Evolutionary conservation across 2,329 filamentous ascomycete genomes (phyloP).

Genomic region (Elsinoe fawcettii): DNA sequence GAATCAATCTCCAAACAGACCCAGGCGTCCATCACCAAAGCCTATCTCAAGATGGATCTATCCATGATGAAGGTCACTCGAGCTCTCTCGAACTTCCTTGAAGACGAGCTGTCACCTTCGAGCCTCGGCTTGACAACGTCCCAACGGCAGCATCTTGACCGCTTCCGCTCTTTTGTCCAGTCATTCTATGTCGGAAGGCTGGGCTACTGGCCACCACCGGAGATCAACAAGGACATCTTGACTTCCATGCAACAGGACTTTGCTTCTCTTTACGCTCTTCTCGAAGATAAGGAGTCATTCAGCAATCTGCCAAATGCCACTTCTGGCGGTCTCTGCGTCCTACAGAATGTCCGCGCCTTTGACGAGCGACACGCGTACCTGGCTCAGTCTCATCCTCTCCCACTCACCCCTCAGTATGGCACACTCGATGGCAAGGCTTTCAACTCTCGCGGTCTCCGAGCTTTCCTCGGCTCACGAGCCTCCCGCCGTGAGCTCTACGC

Average conservation of each 20-base stretch:
- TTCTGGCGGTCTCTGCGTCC: conserved; percentile 58
- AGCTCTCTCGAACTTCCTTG: conserved; percentile 60
- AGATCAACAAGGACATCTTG: conserved; percentile 53
- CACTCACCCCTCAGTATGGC: conserved; percentile 51
- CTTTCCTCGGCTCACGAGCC: conserved; percentile 31
- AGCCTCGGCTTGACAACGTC: conserved; percentile 56
- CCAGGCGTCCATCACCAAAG: conserved; percentile 56
- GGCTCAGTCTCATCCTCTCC: conserved; percentile 57
- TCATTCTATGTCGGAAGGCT: conserved; percentile 59
- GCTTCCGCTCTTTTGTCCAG: conserved; percentile 62
- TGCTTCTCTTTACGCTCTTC: conserved; percentile 59
- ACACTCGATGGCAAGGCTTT: conserved; percentile 23
- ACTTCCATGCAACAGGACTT: conserved; percentile 62
- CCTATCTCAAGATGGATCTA: conserved; percentile 57
- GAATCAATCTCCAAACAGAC: conserved; percentile 46
- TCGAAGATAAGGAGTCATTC: conserved; percentile 51
- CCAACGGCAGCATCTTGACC: conserved; percentile 60
- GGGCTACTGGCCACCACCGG: conserved; percentile 62
- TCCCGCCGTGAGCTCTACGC: conserved; percentile 43
- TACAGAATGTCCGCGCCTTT: conserved; percentile 61
- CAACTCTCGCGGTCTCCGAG: conserved; percentile 30
- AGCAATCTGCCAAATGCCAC: conserved; percentile 42
- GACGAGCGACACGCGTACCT: conserved; percentile 53
- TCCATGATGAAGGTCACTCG: conserved; percentile 51
- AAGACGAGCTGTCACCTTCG: conserved; percentile 60